Conservation (phyloP, 129 eudicot genomes). For the Tagetes erecta region DNA sequence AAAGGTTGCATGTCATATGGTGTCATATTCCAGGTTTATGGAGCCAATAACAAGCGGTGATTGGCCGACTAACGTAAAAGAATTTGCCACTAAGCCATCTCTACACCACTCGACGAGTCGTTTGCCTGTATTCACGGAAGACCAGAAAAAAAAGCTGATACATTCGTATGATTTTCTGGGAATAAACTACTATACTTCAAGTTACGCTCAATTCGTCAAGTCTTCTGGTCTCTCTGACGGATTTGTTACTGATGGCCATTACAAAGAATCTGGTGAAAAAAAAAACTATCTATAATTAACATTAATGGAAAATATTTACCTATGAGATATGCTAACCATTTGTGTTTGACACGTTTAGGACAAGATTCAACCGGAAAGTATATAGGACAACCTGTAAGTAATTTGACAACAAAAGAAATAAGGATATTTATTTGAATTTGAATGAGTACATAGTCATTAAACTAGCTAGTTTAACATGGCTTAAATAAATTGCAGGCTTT, state of each 20-base stretch:
- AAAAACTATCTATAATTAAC: too few species aligned
- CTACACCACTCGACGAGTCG: slow-evolving; percentile 29
- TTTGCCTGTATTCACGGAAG: background rate
- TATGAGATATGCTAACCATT: background rate
- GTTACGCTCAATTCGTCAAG: slow-evolving; percentile 25
- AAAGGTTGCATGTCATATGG: background rate
- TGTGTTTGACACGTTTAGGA: background rate
- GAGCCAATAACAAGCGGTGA: slow-evolving; percentile 48
- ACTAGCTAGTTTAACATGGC: too few species aligned
- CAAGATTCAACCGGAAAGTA: background rate
- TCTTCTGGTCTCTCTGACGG: slow-evolving; percentile 12
- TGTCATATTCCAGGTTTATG: slow-evolving; percentile 41
- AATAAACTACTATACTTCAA: slow-evolving; percentile 57
- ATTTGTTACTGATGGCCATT: background rate
- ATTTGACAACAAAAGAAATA: background rate
- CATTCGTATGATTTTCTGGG: slow-evolving; percentile 63
- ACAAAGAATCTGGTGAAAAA: too few species aligned
- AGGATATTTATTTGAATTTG: background rate
- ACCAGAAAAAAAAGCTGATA: slow-evolving; percentile 36
- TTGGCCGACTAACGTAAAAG: slow-evolving; percentile 49
- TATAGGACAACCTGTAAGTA: slow-evolving; percentile 22
- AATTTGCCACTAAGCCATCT: slow-evolving; percentile 24
- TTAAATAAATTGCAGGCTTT: slow-evolving; percentile 19
- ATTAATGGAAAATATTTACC: background rate
- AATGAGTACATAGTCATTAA: background rate